Percentiles rank a stretch among this genome's conserved stretches.
Evolutionary conservation across 1,284 basidiomycete species (phyloP).

Genomic region (Boletellus dicymbophilus): DNA sequence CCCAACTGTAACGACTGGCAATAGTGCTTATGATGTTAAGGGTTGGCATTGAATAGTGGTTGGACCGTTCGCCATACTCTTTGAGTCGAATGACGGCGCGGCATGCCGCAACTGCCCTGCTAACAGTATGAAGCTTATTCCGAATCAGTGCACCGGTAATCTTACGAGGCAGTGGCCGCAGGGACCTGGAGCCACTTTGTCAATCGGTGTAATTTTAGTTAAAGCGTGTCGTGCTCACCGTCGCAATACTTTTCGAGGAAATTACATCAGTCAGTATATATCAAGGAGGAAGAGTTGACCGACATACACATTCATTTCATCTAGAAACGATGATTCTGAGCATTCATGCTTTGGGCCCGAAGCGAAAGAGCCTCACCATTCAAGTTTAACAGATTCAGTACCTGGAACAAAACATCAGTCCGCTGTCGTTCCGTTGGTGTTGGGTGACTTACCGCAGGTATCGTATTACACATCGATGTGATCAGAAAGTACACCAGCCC

Average conservation of each 20-base stretch:
- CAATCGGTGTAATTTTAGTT: background rate
- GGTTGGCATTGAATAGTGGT: constrained; percentile 15
- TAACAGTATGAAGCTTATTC: constrained; percentile 5
- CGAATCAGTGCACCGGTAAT: background rate
- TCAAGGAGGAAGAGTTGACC: background rate
- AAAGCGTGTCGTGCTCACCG: constrained; percentile 12
- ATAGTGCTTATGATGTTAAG: constrained; percentile 24
- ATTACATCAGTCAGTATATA: constrained; percentile 2
- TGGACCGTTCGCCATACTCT: constrained; percentile 37
- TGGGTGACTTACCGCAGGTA: constrained; percentile 62
- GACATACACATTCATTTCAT: constrained; percentile 32
- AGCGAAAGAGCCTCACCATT: constrained; percentile 17
- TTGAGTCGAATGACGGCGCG: constrained; percentile 63
- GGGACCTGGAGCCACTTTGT: constrained; percentile 47
- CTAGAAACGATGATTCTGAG: constrained; percentile 9
- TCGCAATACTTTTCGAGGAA: constrained; percentile 24
- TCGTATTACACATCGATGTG: constrained; percentile 63
- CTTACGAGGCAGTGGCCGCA: constrained; percentile 64
- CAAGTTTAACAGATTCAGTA: constrained; percentile 26
- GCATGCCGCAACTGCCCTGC: constrained; percentile 49
- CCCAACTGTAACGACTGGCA: constrained; percentile 22
- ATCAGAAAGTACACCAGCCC: constrained; percentile 69
- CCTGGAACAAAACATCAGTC: constrained; percentile 13
- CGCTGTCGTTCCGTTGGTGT: background rate
- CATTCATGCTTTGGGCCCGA: background rate